Evolutionary conservation across 257 asterid species (phyloP), one percentile per base, ranked within the genome.

Genomic region (Eucommia ulmoides): DNA sequence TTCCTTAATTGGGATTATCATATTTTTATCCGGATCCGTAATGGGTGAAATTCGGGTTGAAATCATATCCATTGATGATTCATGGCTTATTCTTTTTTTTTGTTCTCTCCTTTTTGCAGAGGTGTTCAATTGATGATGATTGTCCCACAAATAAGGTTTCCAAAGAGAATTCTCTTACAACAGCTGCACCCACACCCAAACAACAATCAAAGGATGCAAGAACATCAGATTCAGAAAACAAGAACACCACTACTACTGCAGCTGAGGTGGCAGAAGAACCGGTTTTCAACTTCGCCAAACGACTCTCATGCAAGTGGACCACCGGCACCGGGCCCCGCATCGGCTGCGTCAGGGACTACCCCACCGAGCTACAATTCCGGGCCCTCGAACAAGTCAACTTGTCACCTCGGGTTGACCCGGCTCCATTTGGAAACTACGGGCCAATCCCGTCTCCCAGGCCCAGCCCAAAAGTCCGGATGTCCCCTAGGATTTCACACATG

Each of bases 361-460:
- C 65, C 20, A 19, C 53, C 3, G 59, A 60, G 35, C 16, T 60
- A 20, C 65, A 60, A 45, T 42, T 15, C 49, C 65, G 59, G 41
- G 65, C 65, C n/a, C 65, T 60, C 16, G 65, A 60, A 51, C 65
- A 51, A 45, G 59, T 51, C 33, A 51, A 60, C 50, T 41, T 60
- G 44, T 60, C 65, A 20, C 65, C 65, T 42, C 50, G 65, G 20
- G 46, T 52, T 35, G 47, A 46, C 25, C 25, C 20, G 26, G 59
- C 48, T 42, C 51, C 24, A 18, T 12, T 45, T 29, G 20, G 24
- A 19, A 44, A 15, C 19, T 60, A 60, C 11, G 65, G 59, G 1
- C 58, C 59, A 7, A 60, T 60, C 20, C 65, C 65, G 21, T 60
- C 65, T 2, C 65, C 65, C 24, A 20, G 65, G 3, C 65, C 65